Evolutionary conservation across 108 stramenopile species (phyloP).

Genomic region (Aurantiochytrium sp.): DNA sequence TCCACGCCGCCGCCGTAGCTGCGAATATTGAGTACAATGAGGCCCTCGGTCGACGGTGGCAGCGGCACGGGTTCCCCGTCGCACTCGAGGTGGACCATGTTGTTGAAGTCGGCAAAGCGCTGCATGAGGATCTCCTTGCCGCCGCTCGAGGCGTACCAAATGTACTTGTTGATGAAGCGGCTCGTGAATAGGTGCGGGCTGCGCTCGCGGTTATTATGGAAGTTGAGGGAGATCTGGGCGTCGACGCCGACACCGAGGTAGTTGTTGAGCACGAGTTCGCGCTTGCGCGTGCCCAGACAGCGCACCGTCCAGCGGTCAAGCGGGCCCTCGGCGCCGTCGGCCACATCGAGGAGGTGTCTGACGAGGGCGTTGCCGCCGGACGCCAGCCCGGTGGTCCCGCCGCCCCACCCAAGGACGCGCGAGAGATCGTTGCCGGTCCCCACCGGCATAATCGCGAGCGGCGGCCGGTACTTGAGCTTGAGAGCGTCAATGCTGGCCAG

Average conservation of each 20-base stretch:
- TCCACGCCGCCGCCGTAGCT: constrained; percentile 79
- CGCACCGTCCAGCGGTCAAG: constrained; percentile 72
- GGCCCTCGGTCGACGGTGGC: constrained; percentile 76
- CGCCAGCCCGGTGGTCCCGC: constrained; percentile 72
- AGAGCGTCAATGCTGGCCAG: constrained; percentile 71
- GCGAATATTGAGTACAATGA: constrained; percentile 82
- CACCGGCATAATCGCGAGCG: constrained; percentile 79
- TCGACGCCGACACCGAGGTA: constrained; percentile 84
- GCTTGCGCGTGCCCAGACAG: constrained; percentile 53
- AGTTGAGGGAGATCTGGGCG: constrained; percentile 76
- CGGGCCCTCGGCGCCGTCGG: constrained; percentile 68
- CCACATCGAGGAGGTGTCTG: constrained; percentile 65
- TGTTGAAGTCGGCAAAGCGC: constrained; percentile 61
- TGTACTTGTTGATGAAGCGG: constrained; percentile 71
- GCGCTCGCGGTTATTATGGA: constrained; percentile 69
- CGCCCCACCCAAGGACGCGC: constrained; percentile 74
- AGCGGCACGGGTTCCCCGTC: constrained; percentile 77
- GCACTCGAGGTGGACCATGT: constrained; percentile 69
- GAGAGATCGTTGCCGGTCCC: constrained; percentile 86
- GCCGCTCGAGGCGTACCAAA: constrained; percentile 79
- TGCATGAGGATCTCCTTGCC: constrained; percentile 78
- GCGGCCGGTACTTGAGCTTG: constrained; percentile 69
- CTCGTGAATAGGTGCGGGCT: constrained; percentile 77
- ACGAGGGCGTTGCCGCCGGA: constrained; percentile 50
- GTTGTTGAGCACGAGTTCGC: constrained; percentile 71